Evolutionary conservation across 176 grass and related monocot species (phyloP).

Genomic region (Secale cereale): DNA sequence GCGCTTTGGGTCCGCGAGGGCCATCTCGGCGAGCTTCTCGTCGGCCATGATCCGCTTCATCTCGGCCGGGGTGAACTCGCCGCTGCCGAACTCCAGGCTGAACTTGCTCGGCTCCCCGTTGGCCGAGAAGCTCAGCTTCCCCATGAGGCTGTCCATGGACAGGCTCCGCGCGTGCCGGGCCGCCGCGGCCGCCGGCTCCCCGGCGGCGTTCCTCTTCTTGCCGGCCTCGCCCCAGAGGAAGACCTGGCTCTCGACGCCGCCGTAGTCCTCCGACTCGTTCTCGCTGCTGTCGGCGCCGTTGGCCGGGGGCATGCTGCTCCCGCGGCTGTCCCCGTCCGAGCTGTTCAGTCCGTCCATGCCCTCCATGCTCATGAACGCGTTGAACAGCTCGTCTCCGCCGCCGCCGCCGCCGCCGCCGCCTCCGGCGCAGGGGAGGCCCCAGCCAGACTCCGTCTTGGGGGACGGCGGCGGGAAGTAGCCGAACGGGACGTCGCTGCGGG

Average conservation of each 20-base stretch:
- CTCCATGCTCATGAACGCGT: constrained; percentile 88
- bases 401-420: neutral
- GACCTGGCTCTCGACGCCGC: constrained; percentile 41
- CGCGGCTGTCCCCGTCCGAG: constrained; percentile 80
- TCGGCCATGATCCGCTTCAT: constrained; percentile 98
- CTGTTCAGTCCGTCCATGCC: constrained; percentile 70
- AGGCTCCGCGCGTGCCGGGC: constrained; percentile 59
- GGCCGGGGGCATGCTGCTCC: constrained; percentile 60
- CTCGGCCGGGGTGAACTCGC: constrained; percentile 75
- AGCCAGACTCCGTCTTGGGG: constrained; percentile 43
- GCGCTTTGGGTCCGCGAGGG: constrained; percentile 85
- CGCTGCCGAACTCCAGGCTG: constrained; percentile 87
- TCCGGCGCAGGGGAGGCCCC: neutral
- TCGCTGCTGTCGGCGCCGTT: constrained; percentile 93
- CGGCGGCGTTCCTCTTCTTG: constrained; percentile 47
- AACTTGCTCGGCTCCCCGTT: constrained; percentile 51
- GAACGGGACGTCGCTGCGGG: constrained; percentile 73
- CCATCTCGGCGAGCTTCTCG: constrained; percentile 97
- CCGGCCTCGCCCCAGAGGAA: constrained; percentile 32
- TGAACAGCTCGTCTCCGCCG: constrained; percentile 73
- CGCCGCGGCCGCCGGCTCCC: neutral
- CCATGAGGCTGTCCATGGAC: constrained; percentile 88
- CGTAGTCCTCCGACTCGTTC: constrained; percentile 84
- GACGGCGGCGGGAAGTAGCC: constrained; percentile 61
- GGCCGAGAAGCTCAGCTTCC: constrained; percentile 60